These are phyloP conservation scores for Aurantiochytrium sp. DNA, from an alignment of 108 stramenopile species.

Conservation along the genomic window DNA sequence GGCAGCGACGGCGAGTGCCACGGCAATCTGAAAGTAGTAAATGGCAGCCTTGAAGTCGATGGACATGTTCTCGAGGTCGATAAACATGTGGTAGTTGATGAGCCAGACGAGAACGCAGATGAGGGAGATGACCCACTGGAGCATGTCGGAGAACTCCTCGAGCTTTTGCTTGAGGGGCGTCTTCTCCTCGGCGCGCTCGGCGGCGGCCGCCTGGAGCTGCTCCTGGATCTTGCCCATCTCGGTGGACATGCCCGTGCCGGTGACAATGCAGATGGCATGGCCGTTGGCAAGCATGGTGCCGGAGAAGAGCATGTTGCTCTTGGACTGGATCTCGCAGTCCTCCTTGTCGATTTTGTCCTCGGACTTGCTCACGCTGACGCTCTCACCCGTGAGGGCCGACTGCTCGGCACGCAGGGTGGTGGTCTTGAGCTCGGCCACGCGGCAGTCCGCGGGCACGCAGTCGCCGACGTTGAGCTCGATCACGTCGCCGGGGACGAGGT, in stretches of 20 bases:
- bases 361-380: slow-evolving; percentile 18
- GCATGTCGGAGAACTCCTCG: slow-evolving; percentile 85
- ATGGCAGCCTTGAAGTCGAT: slow-evolving; percentile 64
- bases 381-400: slow-evolving; percentile 31
- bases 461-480: slow-evolving; percentile 43
- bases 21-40: slow-evolving; percentile 94
- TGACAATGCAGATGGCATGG: slow-evolving; percentile 71
- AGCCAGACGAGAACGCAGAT: slow-evolving; percentile 87
- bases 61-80: slow-evolving; percentile 58
- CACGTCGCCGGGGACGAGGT: slow-evolving; percentile 54
- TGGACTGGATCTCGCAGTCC: slow-evolving; percentile 71
- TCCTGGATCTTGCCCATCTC: slow-evolving; percentile 91
- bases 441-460: slow-evolving; percentile 51
- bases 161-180: slow-evolving; percentile 86
- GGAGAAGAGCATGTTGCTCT: slow-evolving; percentile 80
- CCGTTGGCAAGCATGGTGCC: slow-evolving; percentile 88
- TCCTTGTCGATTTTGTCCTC: slow-evolving; percentile 21
- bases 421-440: slow-evolving; percentile 48
- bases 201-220: slow-evolving; percentile 64
- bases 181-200: slow-evolving; percentile 60
- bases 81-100: slow-evolving; percentile 72
- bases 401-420: slow-evolving; percentile 35
- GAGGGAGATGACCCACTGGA: slow-evolving; percentile 80
- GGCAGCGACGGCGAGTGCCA: slow-evolving; percentile 93
- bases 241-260: slow-evolving; percentile 69